Evolutionary conservation across 768 basidiomycete genomes (phyloP).

Genomic region (Boletellus sp.): DNA sequence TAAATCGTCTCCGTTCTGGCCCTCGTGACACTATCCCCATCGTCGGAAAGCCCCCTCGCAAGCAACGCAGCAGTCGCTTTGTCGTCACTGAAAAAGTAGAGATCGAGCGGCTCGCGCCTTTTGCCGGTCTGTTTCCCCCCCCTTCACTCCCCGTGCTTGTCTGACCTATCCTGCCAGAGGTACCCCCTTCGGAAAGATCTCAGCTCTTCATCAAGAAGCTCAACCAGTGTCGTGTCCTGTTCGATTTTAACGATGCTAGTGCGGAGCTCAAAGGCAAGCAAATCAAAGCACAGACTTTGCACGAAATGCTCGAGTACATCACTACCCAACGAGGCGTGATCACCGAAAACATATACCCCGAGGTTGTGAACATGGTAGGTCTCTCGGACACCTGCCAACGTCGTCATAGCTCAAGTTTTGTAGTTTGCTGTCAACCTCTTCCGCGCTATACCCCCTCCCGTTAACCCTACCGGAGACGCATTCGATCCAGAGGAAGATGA

Average conservation of each 20-base stretch:
- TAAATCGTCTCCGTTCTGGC: constrained; percentile 72
- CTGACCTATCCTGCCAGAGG: constrained; percentile 52
- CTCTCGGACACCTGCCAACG: neutral
- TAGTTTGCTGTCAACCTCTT: constrained; percentile 98
- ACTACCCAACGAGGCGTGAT: constrained; percentile 95
- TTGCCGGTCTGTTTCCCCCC: constrained; percentile 54
- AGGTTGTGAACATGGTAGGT: constrained; percentile 95
- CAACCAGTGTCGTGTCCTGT: constrained; percentile 92
- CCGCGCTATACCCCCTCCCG: constrained; percentile 98
- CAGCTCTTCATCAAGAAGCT: constrained; percentile 93
- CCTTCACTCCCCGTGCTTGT: constrained; percentile 5
- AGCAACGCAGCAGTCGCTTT: constrained; percentile 96
- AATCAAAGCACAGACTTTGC: constrained; percentile 95
- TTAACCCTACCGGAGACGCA: constrained; percentile 96
- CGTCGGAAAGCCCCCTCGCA: constrained; percentile 93
- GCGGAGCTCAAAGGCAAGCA: constrained; percentile 96
- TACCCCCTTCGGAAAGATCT: constrained; percentile 79
- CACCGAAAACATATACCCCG: constrained; percentile 96
- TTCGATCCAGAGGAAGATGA: constrained; percentile 99
- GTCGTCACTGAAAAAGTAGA: constrained; percentile 95
- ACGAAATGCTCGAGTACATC: constrained; percentile 99
- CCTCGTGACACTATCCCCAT: constrained; percentile 98
- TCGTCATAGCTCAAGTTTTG: constrained; percentile 7
- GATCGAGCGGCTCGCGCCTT: constrained; percentile 89
- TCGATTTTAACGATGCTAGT: constrained; percentile 98